These are phyloP conservation scores for Wickerhamomyces sydowiorum DNA, from an alignment of 805 yeast genomes.

Conservation along the genomic window DNA sequence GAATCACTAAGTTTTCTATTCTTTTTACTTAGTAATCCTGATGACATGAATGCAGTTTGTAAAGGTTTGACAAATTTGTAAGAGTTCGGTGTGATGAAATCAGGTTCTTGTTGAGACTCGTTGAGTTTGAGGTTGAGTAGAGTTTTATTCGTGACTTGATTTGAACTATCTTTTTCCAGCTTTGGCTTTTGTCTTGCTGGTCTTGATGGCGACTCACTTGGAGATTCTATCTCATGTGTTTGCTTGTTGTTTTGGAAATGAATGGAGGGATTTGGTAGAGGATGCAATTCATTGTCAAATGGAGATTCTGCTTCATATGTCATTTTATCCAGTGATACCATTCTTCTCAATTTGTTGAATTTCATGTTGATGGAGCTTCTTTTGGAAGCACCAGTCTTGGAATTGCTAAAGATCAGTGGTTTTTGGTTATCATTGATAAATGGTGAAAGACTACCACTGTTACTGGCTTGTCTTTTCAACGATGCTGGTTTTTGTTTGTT, in stretches of 20 bases:
- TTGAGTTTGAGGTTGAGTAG: constrained; percentile 6
- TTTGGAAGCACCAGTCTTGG: constrained; percentile 16
- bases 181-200: constrained; percentile 25
- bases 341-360: constrained; percentile 23
- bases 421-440: constrained; percentile 21
- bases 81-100: constrained; percentile 45
- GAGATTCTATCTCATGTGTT: constrained; percentile 13
- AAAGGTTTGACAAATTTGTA: constrained; percentile 76
- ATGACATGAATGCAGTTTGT: constrained; percentile 75
- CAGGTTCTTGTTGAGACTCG: constrained; percentile 4
- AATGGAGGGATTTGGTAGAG: constrained; percentile 22
- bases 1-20: constrained; percentile 33
- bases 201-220: constrained; percentile 26
- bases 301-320: constrained; percentile 15
- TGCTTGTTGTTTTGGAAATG: constrained; percentile 13
- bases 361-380: constrained; percentile 22
- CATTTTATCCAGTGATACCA: constrained; percentile 20
- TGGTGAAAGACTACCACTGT: constrained; percentile 22
- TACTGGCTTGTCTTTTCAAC: constrained; percentile 24
- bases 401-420: constrained; percentile 16
- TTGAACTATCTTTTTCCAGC: constrained; percentile 6
- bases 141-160: constrained; percentile 3
- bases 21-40: constrained; percentile 66
- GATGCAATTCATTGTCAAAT: constrained; percentile 17
- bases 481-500: constrained; percentile 5